These are phyloP conservation scores for Monilinia aucupariae DNA, from an alignment of 2,329 filamentous ascomycete genomes.

Conservation along the genomic window DNA sequence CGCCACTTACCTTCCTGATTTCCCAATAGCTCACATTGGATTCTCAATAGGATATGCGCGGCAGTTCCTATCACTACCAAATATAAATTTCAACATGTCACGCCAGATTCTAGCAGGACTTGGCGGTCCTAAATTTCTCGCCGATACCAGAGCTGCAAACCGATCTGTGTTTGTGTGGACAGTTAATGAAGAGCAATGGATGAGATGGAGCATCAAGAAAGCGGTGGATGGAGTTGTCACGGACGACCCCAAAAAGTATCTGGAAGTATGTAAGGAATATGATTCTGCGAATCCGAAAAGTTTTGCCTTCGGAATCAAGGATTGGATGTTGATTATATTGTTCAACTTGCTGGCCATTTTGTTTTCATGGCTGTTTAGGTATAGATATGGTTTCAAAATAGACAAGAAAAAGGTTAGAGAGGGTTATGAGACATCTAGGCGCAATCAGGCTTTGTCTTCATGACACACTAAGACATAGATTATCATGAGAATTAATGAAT, in stretches of 20 bases:
- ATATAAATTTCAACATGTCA: constrained; percentile 73
- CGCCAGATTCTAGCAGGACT: constrained; percentile 63
- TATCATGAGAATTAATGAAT: neutral
- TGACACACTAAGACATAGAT: constrained; percentile 4
- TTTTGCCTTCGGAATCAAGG: constrained; percentile 18
- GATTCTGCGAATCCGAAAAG: constrained; percentile 23
- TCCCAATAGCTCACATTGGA: constrained; percentile 62
- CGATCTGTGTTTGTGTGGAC: constrained; percentile 77
- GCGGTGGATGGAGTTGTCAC: constrained; percentile 76
- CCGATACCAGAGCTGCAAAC: constrained; percentile 48
- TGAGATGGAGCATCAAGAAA: constrained; percentile 71
- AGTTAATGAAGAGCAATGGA: constrained; percentile 70
- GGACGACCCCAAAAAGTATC: constrained; percentile 68
- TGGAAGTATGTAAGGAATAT: constrained; percentile 49
- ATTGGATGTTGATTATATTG: constrained; percentile 21
- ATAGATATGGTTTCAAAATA: constrained; percentile 23
- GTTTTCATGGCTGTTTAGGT: constrained; percentile 26
- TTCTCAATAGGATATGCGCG: constrained; percentile 55
- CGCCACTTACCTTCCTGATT: constrained; percentile 55
- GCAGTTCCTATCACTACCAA: constrained; percentile 61
- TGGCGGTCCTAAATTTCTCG: constrained; percentile 60
- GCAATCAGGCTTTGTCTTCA: constrained; percentile 9
- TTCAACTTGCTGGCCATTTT: constrained; percentile 23
- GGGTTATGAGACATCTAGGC: constrained; percentile 14
- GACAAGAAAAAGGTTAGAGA: constrained; percentile 18